Evolutionary conservation across 2,329 filamentous ascomycete genomes (phyloP).

Genomic region (Mycocentrospora acerina): DNA sequence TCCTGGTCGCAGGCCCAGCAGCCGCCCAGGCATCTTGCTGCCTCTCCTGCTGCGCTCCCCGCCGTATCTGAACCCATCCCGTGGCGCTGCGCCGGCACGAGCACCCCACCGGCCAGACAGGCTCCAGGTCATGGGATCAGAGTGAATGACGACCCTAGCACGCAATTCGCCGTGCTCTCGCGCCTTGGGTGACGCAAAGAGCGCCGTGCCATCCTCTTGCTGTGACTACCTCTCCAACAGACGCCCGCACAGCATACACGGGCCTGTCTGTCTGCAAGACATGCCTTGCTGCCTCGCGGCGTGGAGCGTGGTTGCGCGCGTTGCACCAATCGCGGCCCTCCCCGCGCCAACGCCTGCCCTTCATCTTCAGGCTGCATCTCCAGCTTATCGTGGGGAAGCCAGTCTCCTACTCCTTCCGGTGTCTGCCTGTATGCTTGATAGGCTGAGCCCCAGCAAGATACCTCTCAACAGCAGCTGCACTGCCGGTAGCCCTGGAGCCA

Average conservation of each 20-base stretch:
- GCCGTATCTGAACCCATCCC: conserved; percentile 8
- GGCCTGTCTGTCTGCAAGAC: conserved; percentile 4
- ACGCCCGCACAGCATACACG: conserved; percentile 5
- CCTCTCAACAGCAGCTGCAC: conserved; percentile 9
- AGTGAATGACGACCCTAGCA: conserved; percentile 26
- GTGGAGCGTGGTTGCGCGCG: conserved; percentile 3
- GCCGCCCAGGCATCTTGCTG: conserved; percentile 6
- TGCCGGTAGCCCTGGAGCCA: conserved; percentile 1
- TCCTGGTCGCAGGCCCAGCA: not conserved
- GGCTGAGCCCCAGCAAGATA: conserved; percentile 1
- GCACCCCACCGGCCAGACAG: conserved; percentile 5
- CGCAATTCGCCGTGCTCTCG: conserved; percentile 24
- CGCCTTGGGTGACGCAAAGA: conserved; percentile 19
- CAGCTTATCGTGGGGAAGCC: conserved; percentile 12
- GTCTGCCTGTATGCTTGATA: conserved; percentile 5
- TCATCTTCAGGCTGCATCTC: conserved; percentile 3
- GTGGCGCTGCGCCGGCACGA: conserved; percentile 12
- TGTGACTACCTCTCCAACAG: conserved; percentile 2
- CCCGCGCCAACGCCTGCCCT: conserved; percentile 7
- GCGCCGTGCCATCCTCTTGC: conserved; percentile 4
- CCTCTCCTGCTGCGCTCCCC: conserved; percentile 4
- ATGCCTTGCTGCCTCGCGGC: conserved; percentile 4
- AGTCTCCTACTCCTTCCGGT: conserved; percentile 3
- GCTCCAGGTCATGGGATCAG: conserved; percentile 22
- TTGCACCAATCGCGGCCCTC: conserved; percentile 5